Percentiles rank a stretch among this genome's conserved stretches.
Conservation (phyloP, 495 filamentous ascomycete genomes). For the Aspergillus biplanus region DNA sequence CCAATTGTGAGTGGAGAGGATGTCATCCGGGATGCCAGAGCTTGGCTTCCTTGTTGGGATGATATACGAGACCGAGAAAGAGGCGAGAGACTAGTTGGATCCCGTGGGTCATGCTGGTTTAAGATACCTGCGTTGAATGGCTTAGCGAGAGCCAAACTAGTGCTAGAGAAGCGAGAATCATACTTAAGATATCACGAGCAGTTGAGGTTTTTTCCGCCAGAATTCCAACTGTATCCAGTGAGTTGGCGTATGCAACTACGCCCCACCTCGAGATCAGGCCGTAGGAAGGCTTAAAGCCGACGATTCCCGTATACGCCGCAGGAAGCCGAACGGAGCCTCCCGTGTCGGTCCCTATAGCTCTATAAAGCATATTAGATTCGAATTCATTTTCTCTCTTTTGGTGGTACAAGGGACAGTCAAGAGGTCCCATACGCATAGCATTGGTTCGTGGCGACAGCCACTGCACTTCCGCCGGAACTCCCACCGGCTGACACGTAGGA, state of each 20-base stretch:
- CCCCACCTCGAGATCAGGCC: constrained; percentile 84
- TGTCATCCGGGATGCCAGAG: constrained; percentile 34
- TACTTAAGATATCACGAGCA: constrained; percentile 61
- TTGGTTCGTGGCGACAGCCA: constrained; percentile 73
- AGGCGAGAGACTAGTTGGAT: constrained; percentile 73
- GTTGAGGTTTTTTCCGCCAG: constrained; percentile 56
- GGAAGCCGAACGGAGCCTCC: constrained; percentile 92
- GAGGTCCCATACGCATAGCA: constrained; percentile 60
- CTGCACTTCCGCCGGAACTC: constrained; percentile 92
- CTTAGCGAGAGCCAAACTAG: constrained; percentile 10
- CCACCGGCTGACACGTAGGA: constrained; percentile 73
- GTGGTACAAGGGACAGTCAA: constrained; percentile 5
- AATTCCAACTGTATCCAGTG: constrained; percentile 90
- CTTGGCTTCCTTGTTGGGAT: constrained; percentile 27
- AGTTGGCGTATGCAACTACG: constrained; percentile 94
- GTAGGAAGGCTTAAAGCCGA: constrained; percentile 95
- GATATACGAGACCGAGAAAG: constrained; percentile 53
- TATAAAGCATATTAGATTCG: constrained; percentile 28
- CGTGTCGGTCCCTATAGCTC: constrained; percentile 90
- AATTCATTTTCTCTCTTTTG: not conserved
- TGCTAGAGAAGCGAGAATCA: constrained; percentile 11
- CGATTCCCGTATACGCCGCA: constrained; percentile 83
- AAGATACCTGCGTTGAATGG: constrained; percentile 40
- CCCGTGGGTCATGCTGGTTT: constrained; percentile 66
- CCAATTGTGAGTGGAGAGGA: constrained; percentile 61